Evolutionary conservation across 1,284 basidiomycete genomes (phyloP).

Genomic region (Melampsora americana): DNA sequence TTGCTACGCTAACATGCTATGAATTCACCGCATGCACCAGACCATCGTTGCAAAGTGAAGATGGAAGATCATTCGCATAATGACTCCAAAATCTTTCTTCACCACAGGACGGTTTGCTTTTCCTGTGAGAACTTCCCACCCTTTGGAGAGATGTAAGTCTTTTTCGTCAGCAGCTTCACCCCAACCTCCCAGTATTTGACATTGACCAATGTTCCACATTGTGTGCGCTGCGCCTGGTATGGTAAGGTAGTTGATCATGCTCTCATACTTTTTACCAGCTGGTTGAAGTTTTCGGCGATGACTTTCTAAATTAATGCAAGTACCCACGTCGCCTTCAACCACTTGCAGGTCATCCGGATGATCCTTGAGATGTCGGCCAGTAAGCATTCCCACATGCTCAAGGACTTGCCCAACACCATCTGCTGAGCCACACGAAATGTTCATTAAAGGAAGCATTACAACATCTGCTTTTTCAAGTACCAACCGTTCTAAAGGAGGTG

Average conservation of each 20-base stretch:
- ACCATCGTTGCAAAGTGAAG: slow-evolving; percentile 7
- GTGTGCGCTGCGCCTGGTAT: slow-evolving; percentile 17
- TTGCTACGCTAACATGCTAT: background rate
- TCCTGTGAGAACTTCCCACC: background rate
- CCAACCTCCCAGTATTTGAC: background rate
- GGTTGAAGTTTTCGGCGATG: no score
- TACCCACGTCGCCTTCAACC: no score
- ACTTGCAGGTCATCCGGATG: background rate
- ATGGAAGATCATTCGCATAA: slow-evolving; percentile 13
- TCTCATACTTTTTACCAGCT: no score
- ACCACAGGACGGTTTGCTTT: background rate
- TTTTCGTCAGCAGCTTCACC: slow-evolving; percentile 8
- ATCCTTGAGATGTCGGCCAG: background rate
- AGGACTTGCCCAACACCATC: no score
- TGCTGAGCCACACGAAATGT: slow-evolving; percentile 4
- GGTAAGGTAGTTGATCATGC: no score
- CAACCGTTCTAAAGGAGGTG: background rate
- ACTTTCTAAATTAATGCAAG: no score
- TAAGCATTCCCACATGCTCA: background rate
- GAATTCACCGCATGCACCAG: slow-evolving; percentile 10
- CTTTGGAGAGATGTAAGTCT: background rate
- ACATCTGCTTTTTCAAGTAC: slow-evolving; percentile 1
- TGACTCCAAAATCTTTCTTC: slow-evolving; percentile 2
- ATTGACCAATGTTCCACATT: slow-evolving; percentile 16
- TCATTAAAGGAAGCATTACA: slow-evolving; percentile 12